Percentiles rank a stretch among this genome's conserved stretches.
These are phyloP conservation scores for Fusarium secorum DNA, from an alignment of 2,329 filamentous ascomycete species.

Conservation along the genomic window DNA sequence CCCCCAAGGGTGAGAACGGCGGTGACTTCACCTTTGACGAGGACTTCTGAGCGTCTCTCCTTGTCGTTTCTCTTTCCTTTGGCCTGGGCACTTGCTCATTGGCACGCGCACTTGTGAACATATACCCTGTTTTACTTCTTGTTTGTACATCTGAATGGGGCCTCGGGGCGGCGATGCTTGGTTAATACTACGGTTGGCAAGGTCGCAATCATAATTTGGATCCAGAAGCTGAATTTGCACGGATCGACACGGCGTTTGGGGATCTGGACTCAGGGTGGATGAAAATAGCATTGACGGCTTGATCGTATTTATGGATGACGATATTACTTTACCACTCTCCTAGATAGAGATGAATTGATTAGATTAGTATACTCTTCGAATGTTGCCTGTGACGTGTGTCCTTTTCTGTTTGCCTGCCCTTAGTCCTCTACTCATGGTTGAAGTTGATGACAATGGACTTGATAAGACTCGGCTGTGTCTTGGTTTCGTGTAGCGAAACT, in stretches of 20 bases:
- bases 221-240: conserved; percentile 32
- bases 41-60: conserved; percentile 77
- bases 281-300: conserved; percentile 40
- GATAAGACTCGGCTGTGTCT: not conserved
- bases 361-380: conserved; percentile 1
- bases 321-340: conserved; percentile 37
- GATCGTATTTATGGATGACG: conserved; percentile 39
- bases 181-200: conserved; percentile 15
- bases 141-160: conserved; percentile 40
- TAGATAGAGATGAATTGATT: conserved; percentile 34
- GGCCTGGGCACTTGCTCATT: not conserved
- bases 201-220: conserved; percentile 27
- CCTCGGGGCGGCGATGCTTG: conserved; percentile 32
- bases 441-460: not conserved
- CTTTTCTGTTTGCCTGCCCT: not conserved
- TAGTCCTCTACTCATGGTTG: not conserved
- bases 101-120: conserved; percentile 25
- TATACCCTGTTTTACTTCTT: conserved; percentile 40
- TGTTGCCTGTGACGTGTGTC: not conserved
- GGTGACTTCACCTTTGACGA: conserved; percentile 95
- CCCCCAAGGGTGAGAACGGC: conserved; percentile 64
- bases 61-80: conserved; percentile 3
- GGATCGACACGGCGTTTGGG: conserved; percentile 36
- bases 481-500: not conserved
- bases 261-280: conserved; percentile 27